These are phyloP conservation scores for Diaporthe longicolla DNA, from an alignment of 2,329 filamentous ascomycete genomes.

Conservation along the genomic window DNA sequence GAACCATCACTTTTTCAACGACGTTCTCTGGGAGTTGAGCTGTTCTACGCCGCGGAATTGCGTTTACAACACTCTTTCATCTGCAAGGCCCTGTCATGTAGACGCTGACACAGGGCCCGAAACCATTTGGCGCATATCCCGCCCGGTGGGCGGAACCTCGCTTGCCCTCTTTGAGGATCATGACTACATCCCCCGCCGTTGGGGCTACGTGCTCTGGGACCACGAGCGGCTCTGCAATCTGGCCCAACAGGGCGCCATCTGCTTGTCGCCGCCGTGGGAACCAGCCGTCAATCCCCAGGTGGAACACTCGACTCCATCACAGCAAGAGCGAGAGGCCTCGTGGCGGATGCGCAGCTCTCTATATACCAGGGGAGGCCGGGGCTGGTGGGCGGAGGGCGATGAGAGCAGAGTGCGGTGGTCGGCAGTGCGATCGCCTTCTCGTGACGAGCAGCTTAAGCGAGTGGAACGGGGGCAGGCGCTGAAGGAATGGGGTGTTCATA, in stretches of 20 bases:
- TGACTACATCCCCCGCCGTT: not conserved
- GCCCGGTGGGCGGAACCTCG: not conserved
- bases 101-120: not conserved
- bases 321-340: not conserved
- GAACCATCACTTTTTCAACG: no score
- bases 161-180: not conserved
- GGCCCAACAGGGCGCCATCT: not conserved
- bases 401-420: not conserved
- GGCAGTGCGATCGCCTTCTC: not conserved
- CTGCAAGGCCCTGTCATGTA: no score
- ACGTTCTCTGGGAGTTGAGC: no score
- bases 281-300: not conserved
- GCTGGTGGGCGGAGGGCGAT: not conserved
- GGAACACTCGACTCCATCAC: rapidly evolving
- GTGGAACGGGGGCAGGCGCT: no score
- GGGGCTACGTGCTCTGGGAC: not conserved
- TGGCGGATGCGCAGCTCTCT: not conserved
- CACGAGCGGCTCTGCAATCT: not conserved
- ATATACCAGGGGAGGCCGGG: not conserved
- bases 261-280: not conserved
- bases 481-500: no score
- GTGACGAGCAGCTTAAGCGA: not conserved
- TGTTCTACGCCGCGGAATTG: no score
- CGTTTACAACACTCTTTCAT: no score
- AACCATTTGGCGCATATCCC: not conserved